phyloP scores from a whole-genome alignment of 148 eudicot genomes.

The Amaranthus cruentus region DNA sequence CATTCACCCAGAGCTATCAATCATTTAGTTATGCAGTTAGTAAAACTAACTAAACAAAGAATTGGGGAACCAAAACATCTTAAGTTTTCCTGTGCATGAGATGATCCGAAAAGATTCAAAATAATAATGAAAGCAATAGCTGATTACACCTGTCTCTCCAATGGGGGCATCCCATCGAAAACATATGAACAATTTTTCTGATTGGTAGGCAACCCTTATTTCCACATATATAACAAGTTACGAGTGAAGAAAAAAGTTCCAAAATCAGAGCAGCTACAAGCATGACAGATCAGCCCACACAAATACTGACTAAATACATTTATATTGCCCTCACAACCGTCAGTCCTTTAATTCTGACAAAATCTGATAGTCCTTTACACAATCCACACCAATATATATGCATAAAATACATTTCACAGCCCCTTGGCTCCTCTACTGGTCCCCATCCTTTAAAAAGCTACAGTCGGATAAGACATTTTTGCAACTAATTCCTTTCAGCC shows the following conservation, averaged over 20 bases:
- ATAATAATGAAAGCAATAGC: not conserved
- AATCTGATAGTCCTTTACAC: not conserved
- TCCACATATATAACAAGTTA: not conserved
- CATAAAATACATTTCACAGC: not conserved
- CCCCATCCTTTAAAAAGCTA: not conserved
- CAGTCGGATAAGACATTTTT: not conserved
- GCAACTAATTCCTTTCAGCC: not conserved
- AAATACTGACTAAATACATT: not conserved
- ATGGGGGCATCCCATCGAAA: too few species aligned
- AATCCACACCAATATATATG: not conserved
- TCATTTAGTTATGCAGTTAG: not conserved
- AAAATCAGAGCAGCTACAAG: not conserved
- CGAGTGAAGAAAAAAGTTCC: not conserved
- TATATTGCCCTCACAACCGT: too few species aligned
- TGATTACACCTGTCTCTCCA: not conserved
- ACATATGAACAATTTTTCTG: not conserved
- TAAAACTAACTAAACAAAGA: not conserved
- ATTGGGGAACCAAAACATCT: not conserved
- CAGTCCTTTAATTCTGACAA: not conserved
- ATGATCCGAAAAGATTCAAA: not conserved
- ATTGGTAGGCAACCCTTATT: not conserved
- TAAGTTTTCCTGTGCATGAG: not conserved
- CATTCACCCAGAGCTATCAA: not conserved
- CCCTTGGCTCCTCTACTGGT: not conserved
- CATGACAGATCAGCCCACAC: not conserved